Evolutionary conservation across 2,329 filamentous ascomycete species (phyloP).

Genomic region (Uncinocarpus reesii): DNA sequence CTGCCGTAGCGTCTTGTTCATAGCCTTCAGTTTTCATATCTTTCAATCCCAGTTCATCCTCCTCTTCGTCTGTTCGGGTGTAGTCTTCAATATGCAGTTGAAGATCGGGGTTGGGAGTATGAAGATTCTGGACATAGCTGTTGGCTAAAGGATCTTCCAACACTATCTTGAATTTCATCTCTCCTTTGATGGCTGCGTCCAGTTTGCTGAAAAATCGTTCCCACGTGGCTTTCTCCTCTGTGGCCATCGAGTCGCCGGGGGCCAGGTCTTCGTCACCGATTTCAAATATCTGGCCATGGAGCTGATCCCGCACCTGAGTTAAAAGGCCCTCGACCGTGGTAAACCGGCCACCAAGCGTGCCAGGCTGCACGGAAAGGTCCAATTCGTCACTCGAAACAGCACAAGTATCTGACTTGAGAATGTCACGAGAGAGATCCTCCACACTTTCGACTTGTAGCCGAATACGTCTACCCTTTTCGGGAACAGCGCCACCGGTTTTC

Average conservation of each 20-base stretch:
- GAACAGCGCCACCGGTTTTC: conserved; percentile 90
- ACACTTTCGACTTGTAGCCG: conserved; percentile 58
- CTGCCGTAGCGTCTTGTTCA: conserved; percentile 43
- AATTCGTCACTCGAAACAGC: conserved; percentile 79
- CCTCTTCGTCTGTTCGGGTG: conserved; percentile 76
- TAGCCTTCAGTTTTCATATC: conserved; percentile 94
- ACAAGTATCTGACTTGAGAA: conserved; percentile 92
- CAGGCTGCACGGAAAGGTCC: conserved; percentile 75
- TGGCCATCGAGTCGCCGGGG: conserved; percentile 69
- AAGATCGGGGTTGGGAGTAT: conserved; percentile 67
- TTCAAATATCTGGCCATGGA: conserved; percentile 80
- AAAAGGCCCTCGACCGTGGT: conserved; percentile 92
- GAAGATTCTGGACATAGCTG: conserved; percentile 85
- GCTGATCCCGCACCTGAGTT: conserved; percentile 82
- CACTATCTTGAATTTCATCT: conserved; percentile 69
- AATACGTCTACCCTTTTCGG: conserved; percentile 73
- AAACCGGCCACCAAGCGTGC: conserved; percentile 89
- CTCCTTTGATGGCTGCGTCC: conserved; percentile 66
- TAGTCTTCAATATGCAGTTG: conserved; percentile 77
- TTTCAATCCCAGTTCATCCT: conserved; percentile 78
- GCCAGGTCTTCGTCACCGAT: conserved; percentile 45
- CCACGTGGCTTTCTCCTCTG: conserved; percentile 62
- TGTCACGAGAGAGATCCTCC: conserved; percentile 77
- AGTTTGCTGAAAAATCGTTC: conserved; percentile 67
- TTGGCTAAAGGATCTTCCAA: conserved; percentile 81